Percentiles rank a stretch among this genome's conserved stretches.
Conservation (phyloP, 148 eudicot genomes). For the Mesembryanthemum crystallinum region DNA sequence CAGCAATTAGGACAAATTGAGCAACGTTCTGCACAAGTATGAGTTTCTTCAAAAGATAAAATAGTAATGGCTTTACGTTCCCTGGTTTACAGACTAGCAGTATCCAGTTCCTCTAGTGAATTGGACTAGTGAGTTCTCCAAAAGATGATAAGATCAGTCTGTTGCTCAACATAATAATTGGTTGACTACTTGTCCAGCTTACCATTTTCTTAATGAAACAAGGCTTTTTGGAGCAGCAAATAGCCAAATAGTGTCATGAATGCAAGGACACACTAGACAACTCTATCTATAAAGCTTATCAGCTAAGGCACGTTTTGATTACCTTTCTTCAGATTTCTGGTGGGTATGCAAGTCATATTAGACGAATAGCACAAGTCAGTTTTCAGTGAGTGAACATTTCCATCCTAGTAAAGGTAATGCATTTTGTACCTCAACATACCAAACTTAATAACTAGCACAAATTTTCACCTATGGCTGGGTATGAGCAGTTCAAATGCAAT, state of each 20-base stretch:
- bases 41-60: not conserved
- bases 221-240: too few relatives aligned
- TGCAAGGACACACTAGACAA: not conserved
- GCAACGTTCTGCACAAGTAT: not conserved
- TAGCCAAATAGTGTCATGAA: too few relatives aligned
- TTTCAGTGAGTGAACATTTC: too few relatives aligned
- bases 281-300: too few relatives aligned
- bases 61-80: not conserved
- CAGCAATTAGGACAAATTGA: not conserved
- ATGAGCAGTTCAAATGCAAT: not conserved
- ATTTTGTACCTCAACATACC: not conserved
- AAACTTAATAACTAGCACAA: not conserved
- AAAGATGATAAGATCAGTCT: not conserved
- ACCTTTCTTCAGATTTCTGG: too few relatives aligned
- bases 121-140: not conserved
- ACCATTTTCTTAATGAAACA: too few relatives aligned
- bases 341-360: too few relatives aligned
- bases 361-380: too few relatives aligned
- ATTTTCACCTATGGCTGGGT: not conserved
- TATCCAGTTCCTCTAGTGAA: not conserved
- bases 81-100: not conserved
- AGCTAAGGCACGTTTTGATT: too few relatives aligned
- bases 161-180: not conserved
- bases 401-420: not conserved
- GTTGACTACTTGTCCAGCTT: too few relatives aligned